Conservation (phyloP, 2,329 filamentous ascomycete species). For the Colletotrichum cereale region DNA sequence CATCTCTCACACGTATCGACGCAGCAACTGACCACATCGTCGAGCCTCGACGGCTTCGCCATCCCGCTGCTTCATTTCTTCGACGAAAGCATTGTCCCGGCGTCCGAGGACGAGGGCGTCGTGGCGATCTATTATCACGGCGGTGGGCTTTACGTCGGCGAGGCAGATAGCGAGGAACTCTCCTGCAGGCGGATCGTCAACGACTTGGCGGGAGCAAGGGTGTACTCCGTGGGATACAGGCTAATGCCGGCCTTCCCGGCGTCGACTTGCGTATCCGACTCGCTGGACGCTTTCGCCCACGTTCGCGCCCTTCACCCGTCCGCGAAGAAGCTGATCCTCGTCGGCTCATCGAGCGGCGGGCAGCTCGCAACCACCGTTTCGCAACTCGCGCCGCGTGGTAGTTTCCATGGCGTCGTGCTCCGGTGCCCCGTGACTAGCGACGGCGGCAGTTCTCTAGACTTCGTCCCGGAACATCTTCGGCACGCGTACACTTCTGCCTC, state of each 20-base stretch:
- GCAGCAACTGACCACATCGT: conserved; percentile 48
- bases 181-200: conserved; percentile 58
- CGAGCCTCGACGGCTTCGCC: conserved; percentile 48
- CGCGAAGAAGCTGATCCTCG: conserved; percentile 49
- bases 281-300: conserved; percentile 52
- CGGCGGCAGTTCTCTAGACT: conserved; percentile 51
- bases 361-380: conserved; percentile 60
- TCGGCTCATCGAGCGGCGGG: conserved; percentile 62
- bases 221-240: conserved; percentile 62
- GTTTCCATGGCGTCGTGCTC: conserved; percentile 57
- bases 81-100: not conserved
- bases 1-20: conserved; percentile 51
- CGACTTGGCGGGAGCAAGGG: conserved; percentile 45
- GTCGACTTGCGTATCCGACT: conserved; percentile 56
- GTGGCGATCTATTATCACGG: conserved; percentile 62
- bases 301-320: conserved; percentile 41
- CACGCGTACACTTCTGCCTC: conserved; percentile 55
- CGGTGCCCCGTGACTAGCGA: conserved; percentile 63
- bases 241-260: conserved; percentile 57
- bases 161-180: conserved; percentile 63
- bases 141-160: conserved; percentile 60
- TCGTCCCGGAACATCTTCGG: conserved; percentile 53
- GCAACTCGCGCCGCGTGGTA: conserved; percentile 46
- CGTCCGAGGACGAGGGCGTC: conserved; percentile 36
- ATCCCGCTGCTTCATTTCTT: conserved; percentile 51